Base-by-base conservation (phyloP, 352 stramenopile genomes). In the Blastocystis sp. region DNA sequence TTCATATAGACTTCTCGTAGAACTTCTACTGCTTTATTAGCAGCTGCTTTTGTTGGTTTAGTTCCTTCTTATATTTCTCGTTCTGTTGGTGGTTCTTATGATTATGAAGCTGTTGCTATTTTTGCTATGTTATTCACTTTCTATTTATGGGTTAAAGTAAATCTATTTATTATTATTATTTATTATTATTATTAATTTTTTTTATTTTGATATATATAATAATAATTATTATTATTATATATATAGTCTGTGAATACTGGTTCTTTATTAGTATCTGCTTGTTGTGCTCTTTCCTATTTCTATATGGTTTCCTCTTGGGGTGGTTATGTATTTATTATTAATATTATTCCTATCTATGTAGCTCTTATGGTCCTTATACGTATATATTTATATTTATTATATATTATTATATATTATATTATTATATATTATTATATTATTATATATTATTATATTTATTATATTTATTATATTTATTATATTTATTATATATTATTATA, bases 291-390 rank as follows among this genome's bases (percentile, higher is more conserved):
- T 11, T 74, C 77, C 9, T 98, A 98, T 75, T 92, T 95, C 69
- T 94, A 95, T 77, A 88, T 89, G 80, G 86, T 93, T 13, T 81
- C 83, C 2, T 79, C 84, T 4, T 95, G 87, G 87, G 86, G 86
- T 46, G 87, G 86, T 30, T 95, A 94, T 73, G 82, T 96, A 13
- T 96, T 98, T 73, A 93, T 98, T 55, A 83, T 96, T 70, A 98
- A 98, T 75, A 82, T 96, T 66, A 84, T 98, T 56, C 86, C 84
- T 30, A 84, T 93, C 47, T 91, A 96, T 75, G 84, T 90, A 31
- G 69, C 91, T 9, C 69, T 82, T 35, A 80, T 96, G 66, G 74
- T 96, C 23, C 69, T 95, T 30, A 70, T 86, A 6, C 52, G 52
- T 62, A 52, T 5, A 13, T 1, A 0, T 13, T n/a, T n/a, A n/a